Conservation (phyloP, 176 grass and related monocot species). For the Oryza rufipogon region DNA sequence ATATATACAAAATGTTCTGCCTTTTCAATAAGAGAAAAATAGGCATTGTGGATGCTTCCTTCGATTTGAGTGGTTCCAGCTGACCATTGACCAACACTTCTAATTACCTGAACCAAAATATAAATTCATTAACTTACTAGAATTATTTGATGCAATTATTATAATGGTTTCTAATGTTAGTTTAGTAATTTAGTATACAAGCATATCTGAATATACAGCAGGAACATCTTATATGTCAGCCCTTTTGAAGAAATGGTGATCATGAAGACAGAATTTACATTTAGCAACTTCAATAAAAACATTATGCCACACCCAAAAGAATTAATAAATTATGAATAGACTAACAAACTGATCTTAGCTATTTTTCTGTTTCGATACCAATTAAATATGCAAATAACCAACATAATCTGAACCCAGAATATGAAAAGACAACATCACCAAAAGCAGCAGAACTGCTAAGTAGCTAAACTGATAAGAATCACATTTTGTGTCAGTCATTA, state of each 20-base stretch:
- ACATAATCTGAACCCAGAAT: not conserved
- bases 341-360: constrained; percentile 8
- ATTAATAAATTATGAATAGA: not conserved
- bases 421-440: constrained; percentile 19
- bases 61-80: constrained; percentile 96
- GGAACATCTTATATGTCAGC: constrained; percentile 18
- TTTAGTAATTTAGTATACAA: not conserved
- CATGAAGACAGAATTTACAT: not conserved
- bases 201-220: not conserved
- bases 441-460: not conserved
- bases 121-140: constrained; percentile 4
- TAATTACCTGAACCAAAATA: constrained; percentile 66
- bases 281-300: constrained; percentile 9
- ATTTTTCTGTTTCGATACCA: not conserved
- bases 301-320: not conserved
- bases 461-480: not conserved
- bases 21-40: constrained; percentile 85
- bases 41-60: constrained; percentile 98
- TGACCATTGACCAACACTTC: constrained; percentile 98
- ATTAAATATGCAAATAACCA: not conserved
- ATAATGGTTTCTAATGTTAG: not conserved
- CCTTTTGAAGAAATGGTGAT: constrained; percentile 1
- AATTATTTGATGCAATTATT: constrained; percentile 13
- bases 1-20: constrained; percentile 97
- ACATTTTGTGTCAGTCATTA: not conserved